Evolutionary conservation across 2,329 filamentous ascomycete genomes (phyloP).

Genomic region (Ustulina deusta): DNA sequence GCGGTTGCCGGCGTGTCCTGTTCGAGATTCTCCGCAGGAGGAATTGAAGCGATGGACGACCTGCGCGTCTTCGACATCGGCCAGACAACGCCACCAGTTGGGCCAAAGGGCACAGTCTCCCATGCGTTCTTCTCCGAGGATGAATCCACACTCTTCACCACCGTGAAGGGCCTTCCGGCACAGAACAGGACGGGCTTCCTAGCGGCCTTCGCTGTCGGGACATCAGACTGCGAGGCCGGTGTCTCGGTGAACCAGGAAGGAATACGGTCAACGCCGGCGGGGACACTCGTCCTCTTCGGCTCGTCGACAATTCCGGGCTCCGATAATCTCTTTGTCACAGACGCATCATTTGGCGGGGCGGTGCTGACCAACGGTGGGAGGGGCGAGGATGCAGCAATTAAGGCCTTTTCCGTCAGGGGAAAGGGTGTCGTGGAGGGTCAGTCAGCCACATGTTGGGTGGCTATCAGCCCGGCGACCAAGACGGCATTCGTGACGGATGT

Average conservation of each 20-base stretch:
- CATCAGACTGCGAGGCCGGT: constrained; percentile 26
- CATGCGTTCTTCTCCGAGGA: constrained; percentile 71
- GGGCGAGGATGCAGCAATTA: not conserved
- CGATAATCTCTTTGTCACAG: constrained; percentile 63
- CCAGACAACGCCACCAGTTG: constrained; percentile 69
- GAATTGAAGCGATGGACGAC: constrained; percentile 58
- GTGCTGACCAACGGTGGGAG: constrained; percentile 54
- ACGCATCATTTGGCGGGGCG: constrained; percentile 68
- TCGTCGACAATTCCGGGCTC: constrained; percentile 58
- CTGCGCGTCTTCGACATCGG: constrained; percentile 62
- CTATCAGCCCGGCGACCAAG: constrained; percentile 58
- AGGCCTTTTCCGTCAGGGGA: constrained; percentile 48
- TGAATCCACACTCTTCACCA: constrained; percentile 63
- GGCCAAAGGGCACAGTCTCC: constrained; percentile 69
- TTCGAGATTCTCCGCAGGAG: constrained; percentile 45
- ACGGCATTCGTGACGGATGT: constrained; percentile 71
- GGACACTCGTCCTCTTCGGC: constrained; percentile 70
- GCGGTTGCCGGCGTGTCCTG: constrained; percentile 50
- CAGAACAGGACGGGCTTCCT: constrained; percentile 69
- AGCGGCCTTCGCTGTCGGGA: constrained; percentile 61
- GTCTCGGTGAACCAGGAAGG: constrained; percentile 46
- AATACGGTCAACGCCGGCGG: constrained; percentile 58
- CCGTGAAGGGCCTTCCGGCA: constrained; percentile 70
- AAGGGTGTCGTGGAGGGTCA: constrained; percentile 62
- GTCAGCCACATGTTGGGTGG: constrained; percentile 68